Base-by-base conservation (phyloP, 2,329 filamentous ascomycete species). In the Dichotomopilus funicola region DNA sequence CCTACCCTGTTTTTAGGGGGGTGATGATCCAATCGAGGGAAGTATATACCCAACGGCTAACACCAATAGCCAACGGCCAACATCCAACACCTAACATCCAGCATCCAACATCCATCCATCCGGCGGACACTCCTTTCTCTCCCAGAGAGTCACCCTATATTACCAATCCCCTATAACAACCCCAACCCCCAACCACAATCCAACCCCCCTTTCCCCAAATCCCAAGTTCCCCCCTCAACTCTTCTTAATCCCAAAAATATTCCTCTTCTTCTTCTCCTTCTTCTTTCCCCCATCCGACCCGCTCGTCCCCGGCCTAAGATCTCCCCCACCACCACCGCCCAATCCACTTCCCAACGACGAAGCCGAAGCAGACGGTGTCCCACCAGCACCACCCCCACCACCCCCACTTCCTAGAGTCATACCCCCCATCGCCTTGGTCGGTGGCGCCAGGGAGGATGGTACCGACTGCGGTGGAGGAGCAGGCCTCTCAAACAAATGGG, bases 401-500 rank as follows among this genome's bases (percentile, higher is more conserved):
- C 61, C 60, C 49, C 69, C 71, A 7, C 46, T 44, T 1, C n/a
- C n/a, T 38, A 86, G 67, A 40, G 73, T 77, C 77, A 86, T 80
- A 41, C 71, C 75, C 12, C 71, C 73, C 76, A 86, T 80, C 34
- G 77, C 76, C 58, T 77, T 73, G 5, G 75, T 79, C 5, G 83
- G 83, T 11, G 77, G 77, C 49, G 12, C 43, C 37, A n/a, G 6
- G 3, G 40, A 12, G 2, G 37, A 12, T 40, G 37, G 37, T 40
- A 9, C 9, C n/a, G n/a, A n/a, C 37, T 9, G 37, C 12, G 8
- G 8, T 40, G 78, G 73, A 1, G 86, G 82, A 41, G 62, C 75
- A 72, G 41, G 83, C 75, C 84, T 82, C 70, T 95, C 90, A 63
- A 94, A 94, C 8, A 99, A 73, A 72, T 96, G 89, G 5, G 85